Evolutionary conservation across 345 rosid genomes (phyloP).

Genomic region (Erysimum cheiranthoides): DNA sequence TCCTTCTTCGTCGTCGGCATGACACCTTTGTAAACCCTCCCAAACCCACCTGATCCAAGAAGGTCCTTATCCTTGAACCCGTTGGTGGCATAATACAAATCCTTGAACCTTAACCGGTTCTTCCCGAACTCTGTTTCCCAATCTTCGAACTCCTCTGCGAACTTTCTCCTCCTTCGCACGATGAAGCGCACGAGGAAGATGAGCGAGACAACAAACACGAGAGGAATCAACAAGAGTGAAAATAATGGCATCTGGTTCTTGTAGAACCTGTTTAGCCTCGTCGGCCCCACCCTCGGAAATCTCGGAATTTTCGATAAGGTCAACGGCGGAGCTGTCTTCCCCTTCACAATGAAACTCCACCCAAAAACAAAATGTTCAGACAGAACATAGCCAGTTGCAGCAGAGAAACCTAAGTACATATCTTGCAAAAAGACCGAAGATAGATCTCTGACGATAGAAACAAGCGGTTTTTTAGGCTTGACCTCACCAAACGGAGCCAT

Average conservation of each 20-base stretch:
- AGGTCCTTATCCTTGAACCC: constrained; percentile 62
- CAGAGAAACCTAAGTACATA: constrained; percentile 69
- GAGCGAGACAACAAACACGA: constrained; percentile 14
- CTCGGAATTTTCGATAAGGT: constrained; percentile 53
- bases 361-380: constrained; percentile 58
- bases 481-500: no score
- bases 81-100: constrained; percentile 67
- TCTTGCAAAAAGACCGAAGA: constrained; percentile 42
- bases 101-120: constrained; percentile 61
- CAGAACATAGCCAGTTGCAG: constrained; percentile 48
- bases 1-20: constrained; percentile 50
- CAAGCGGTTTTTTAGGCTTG: no score
- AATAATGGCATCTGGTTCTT: constrained; percentile 46
- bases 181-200: constrained; percentile 24
- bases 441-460: constrained; percentile 52
- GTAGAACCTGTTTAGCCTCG: constrained; percentile 28
- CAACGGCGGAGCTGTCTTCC: constrained; percentile 48
- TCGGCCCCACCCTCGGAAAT: constrained; percentile 47
- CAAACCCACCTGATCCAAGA: constrained; percentile 81
- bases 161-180: constrained; percentile 53
- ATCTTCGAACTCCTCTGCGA: constrained; percentile 62
- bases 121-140: constrained; percentile 79
- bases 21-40: constrained; percentile 67
- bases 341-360: constrained; percentile 65
- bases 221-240: constrained; percentile 22